Conservation (phyloP, 257 asterid genomes). For the Solanum lignicaule region DNA sequence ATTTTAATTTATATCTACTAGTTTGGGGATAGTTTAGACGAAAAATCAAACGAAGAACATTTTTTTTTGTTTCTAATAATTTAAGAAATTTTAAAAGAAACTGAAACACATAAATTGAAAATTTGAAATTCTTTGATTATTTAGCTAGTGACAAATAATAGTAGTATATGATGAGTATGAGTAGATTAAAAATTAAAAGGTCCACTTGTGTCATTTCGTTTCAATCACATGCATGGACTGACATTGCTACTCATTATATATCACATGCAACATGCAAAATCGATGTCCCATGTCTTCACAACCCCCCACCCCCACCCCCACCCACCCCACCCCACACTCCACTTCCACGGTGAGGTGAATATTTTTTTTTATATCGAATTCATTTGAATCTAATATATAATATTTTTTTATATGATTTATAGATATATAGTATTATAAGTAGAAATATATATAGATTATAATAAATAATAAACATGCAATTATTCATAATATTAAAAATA, state of each 20-base stretch:
- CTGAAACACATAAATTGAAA: neutral
- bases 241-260: conserved; percentile 37
- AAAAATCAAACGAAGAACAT: no score
- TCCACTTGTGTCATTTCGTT: neutral
- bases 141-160: neutral
- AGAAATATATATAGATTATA: neutral
- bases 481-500: neutral
- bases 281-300: neutral
- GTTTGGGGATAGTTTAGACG: neutral
- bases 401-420: neutral
- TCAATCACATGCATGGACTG: conserved; percentile 29
- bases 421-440: neutral
- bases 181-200: neutral
- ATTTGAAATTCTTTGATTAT: neutral
- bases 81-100: neutral
- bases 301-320: neutral
- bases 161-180: neutral
- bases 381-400: neutral
- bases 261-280: conserved; percentile 26
- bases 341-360: neutral
- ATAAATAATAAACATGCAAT: neutral
- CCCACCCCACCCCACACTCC: neutral
- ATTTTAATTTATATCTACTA: neutral
- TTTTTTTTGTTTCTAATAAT: no score
- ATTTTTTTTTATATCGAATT: neutral